Base-by-base conservation (phyloP, 768 basidiomycete genomes). In the Jaapia argillacea region DNA sequence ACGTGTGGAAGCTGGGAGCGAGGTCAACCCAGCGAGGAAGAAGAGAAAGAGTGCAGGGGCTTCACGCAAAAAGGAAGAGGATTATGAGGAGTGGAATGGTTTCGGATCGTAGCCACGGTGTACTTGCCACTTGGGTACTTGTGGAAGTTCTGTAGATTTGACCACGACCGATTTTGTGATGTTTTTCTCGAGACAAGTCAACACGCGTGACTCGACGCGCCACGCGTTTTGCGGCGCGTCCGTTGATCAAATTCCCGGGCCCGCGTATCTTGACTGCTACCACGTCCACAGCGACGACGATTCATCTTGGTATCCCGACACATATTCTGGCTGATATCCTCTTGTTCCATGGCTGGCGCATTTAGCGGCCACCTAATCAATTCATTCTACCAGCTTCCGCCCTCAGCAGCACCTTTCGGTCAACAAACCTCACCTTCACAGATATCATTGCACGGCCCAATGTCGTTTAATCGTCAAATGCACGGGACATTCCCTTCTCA, bases 341-440 rank as follows among this genome's bases (percentile, higher is more conserved):
- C n/a, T n/a, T n/a, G n/a, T n/a, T n/a, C n/a, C n/a, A 82, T 82
- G 79, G 72, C 81, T 23, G 72, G 71, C 38, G 65, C 72, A 38
- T 69, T 79, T 45, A 79, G 77, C 40, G 74, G 72, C 3, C 77
- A 82, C 56, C 65, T 81, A 3, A 45, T 83, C 35, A 53, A 74
- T 48, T 64, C 71, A 6, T 76, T 67, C 51, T 65, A 40, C 31
- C 48, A 2, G 42, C 47, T 1, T 25, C 48, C 49, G 25, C 14
- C 38, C 1, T 38, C 45, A 24, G 36, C 48, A 3, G 51, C 49
- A 16, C 52, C 59, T 3, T 59, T 58, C 36, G 55, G 57, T 14
- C 57, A 59, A 36, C 26, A 20, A 18, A 18, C 39, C 20, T 31
- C 33, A 20, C 42, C 57, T 38, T 33, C 31, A 33, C 47, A 61